Conservation (phyloP, 2,329 filamentous ascomycete species). For the Cadophora gregata region DNA sequence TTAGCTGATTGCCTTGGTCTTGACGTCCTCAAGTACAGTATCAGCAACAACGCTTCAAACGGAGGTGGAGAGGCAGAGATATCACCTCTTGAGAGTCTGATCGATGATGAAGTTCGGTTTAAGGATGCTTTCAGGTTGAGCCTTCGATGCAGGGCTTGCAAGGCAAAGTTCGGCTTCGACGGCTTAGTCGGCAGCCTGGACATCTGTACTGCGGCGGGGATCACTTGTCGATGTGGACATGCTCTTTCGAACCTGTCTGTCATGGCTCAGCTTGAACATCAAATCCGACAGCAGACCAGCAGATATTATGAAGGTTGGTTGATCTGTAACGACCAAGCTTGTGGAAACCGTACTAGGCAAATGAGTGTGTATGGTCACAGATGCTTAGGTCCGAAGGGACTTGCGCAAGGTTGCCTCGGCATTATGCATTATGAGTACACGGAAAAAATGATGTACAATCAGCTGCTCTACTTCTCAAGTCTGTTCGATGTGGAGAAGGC, state of each 20-base stretch:
- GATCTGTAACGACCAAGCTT: constrained; percentile 86
- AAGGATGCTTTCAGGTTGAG: constrained; percentile 77
- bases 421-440: constrained; percentile 87
- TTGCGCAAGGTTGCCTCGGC: constrained; percentile 83
- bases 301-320: constrained; percentile 94
- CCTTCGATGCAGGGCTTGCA: constrained; percentile 84
- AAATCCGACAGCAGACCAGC: constrained; percentile 78
- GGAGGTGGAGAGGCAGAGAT: constrained; percentile 71
- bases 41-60: constrained; percentile 61
- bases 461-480: constrained; percentile 83
- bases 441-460: constrained; percentile 93
- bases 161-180: constrained; percentile 73
- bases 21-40: constrained; percentile 85
- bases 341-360: constrained; percentile 84
- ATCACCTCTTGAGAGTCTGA: constrained; percentile 90
- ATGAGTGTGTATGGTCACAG: constrained; percentile 92
- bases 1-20: constrained; percentile 93
- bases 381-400: constrained; percentile 85
- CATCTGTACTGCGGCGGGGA: constrained; percentile 73
- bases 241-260: constrained; percentile 74
- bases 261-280: constrained; percentile 84
- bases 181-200: constrained; percentile 68
- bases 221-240: constrained; percentile 75
- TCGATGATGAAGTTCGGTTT: constrained; percentile 90
- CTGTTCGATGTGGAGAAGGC: constrained; percentile 92